These are phyloP conservation scores for Yamadazyma buinensis DNA, from an alignment of 1,139 yeast species.

Conservation along the genomic window DNA sequence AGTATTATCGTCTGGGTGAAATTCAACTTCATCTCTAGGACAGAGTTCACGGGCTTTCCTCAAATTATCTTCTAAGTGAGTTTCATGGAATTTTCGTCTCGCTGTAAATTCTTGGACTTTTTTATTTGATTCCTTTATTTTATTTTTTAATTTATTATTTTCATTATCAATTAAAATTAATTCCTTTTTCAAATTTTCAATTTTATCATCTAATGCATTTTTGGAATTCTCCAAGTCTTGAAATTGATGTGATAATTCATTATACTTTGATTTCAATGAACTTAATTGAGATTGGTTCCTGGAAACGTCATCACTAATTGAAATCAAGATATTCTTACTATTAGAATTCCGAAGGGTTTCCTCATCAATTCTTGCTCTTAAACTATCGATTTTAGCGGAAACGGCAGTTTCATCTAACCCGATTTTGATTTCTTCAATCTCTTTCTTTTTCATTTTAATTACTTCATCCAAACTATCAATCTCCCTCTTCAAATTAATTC, in stretches of 20 bases:
- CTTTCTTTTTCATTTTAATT: conserved; percentile 15
- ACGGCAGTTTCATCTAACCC: conserved; percentile 34
- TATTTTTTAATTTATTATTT: background rate
- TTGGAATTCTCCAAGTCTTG: background rate
- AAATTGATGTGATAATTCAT: background rate
- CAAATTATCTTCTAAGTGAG: conserved; percentile 18
- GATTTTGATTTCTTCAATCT: conserved; percentile 22
- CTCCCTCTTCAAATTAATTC: conserved; percentile 13
- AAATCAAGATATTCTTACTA: conserved; percentile 24
- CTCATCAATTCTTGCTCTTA: conserved; percentile 29
- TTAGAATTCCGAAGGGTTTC: conserved; percentile 23
- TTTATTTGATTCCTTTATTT: background rate
- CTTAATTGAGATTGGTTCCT: conserved; percentile 1
- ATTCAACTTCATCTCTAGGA: conserved; percentile 23
- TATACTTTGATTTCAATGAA: background rate
- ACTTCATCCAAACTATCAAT: conserved; percentile 15
- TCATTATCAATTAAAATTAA: conserved; percentile 1
- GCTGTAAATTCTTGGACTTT: conserved; percentile 11
- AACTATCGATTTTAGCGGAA: conserved; percentile 27
- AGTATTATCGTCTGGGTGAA: conserved; percentile 30
- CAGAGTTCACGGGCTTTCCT: conserved; percentile 32
- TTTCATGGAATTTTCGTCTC: conserved; percentile 10
- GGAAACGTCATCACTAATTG: conserved; percentile 24
- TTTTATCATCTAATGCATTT: conserved; percentile 4
- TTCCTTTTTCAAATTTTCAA: conserved; percentile 9